Percentiles rank a stretch among this genome's conserved stretches.
phyloP scores from a whole-genome alignment of 148 eudicot species.

The Polygonum aviculare region DNA sequence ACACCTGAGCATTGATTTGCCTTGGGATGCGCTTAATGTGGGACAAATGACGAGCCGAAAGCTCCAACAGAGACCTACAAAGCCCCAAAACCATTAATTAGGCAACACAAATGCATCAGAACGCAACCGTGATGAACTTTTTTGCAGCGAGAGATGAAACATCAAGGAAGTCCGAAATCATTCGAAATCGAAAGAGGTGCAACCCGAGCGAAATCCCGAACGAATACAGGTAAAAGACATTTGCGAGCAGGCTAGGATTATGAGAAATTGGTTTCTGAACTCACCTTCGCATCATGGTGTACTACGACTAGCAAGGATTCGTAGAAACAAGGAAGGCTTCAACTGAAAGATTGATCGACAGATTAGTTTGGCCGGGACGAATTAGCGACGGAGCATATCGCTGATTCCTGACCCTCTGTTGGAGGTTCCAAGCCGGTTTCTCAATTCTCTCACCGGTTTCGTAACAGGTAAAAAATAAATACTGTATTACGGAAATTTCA shows the following conservation, averaged over 20 bases:
- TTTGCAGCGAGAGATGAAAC: neutral
- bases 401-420: neutral
- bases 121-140: neutral
- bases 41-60: conserved; percentile 9
- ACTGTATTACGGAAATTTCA: too few relatives aligned
- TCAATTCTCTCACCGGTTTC: too few relatives aligned
- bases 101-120: neutral
- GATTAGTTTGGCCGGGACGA: neutral
- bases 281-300: conserved; percentile 10
- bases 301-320: neutral
- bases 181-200: neutral
- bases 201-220: neutral
- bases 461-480: too few relatives aligned
- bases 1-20: conserved; percentile 11
- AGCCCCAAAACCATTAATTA: neutral
- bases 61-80: neutral
- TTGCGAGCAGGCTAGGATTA: neutral
- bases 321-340: neutral
- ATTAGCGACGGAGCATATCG: neutral
- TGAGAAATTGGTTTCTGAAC: neutral
- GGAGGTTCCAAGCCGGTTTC: too few relatives aligned
- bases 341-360: neutral
- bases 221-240: neutral
- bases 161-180: neutral
- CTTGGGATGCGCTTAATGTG: conserved; percentile 3